These are phyloP conservation scores for Aspergillus fijiensis DNA, from an alignment of 2,329 filamentous ascomycete species.

Conservation along the genomic window DNA sequence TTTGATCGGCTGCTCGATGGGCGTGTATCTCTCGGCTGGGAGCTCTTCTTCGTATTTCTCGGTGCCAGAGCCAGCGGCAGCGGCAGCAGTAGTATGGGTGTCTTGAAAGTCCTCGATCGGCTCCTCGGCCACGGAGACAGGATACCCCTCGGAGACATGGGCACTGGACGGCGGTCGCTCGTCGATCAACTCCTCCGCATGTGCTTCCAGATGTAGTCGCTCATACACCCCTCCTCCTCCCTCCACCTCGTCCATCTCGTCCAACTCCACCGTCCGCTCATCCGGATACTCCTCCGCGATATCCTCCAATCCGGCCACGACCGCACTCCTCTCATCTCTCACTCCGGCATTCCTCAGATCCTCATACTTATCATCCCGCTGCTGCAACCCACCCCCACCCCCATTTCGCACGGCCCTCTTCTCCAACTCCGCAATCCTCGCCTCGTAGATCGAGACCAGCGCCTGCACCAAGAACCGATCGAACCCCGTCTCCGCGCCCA, in stretches of 20 bases:
- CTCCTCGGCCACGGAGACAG: neutral
- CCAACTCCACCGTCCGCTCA: neutral
- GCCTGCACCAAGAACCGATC: conserved; percentile 4
- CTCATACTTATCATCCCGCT: too few relatives aligned
- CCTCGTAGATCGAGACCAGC: conserved; percentile 2
- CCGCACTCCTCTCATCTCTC: neutral
- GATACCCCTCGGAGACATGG: neutral
- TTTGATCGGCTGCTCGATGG: neutral
- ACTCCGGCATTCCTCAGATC: neutral
- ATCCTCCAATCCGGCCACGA: neutral
- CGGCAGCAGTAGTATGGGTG: neutral
- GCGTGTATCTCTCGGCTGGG: neutral
- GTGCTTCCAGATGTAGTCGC: neutral
- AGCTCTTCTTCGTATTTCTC: neutral
- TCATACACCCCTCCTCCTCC: neutral
- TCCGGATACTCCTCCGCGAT: neutral
- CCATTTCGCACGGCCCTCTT: neutral
- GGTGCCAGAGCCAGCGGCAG: neutral
- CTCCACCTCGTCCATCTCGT: neutral
- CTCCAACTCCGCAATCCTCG: neutral
- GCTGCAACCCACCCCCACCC: neutral
- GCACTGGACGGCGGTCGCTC: neutral
- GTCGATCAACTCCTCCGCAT: neutral
- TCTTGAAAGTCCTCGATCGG: neutral
- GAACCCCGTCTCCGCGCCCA: neutral